Conservation (phyloP, 2,329 filamentous ascomycete species). For the Colletotrichum sansevieriae region DNA sequence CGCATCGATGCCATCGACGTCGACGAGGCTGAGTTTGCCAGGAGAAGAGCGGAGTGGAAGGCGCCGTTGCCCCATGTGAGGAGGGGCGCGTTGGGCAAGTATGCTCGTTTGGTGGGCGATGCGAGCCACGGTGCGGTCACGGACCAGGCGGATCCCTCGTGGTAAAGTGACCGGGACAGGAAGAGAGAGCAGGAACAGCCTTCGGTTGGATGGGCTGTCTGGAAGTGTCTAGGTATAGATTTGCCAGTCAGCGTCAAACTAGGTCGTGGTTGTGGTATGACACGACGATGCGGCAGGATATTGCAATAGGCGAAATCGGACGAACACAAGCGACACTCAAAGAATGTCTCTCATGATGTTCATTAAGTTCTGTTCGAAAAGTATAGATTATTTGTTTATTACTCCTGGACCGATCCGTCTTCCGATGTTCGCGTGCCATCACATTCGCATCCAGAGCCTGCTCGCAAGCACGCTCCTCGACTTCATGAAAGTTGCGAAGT, state of each 20-base stretch:
- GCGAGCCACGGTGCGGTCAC: conserved; percentile 93
- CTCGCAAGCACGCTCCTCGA: no score
- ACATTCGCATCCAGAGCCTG: no score
- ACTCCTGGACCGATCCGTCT: no score
- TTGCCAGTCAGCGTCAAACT: not conserved
- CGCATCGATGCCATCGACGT: conserved; percentile 76
- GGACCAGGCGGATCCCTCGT: conserved; percentile 62
- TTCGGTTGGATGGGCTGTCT: not conserved
- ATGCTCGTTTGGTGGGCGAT: conserved; percentile 88
- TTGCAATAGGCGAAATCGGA: no score
- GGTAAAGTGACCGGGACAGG: conserved; percentile 31
- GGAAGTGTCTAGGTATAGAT: not conserved
- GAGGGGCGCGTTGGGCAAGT: conserved; percentile 90
- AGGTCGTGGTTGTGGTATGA: no score
- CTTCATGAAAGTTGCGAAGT: no score
- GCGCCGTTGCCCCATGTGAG: conserved; percentile 79
- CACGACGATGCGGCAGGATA: no score
- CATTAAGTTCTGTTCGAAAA: no score
- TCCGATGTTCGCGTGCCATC: no score
- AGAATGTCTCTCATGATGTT: no score
- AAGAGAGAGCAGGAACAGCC: not conserved
- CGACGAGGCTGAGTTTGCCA: conserved; percentile 76
- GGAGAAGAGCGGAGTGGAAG: conserved; percentile 75
- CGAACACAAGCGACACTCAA: no score
- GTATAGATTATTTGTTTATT: no score